Conservation (phyloP, 202 grass and related monocot species). For the Setaria viridis region DNA sequence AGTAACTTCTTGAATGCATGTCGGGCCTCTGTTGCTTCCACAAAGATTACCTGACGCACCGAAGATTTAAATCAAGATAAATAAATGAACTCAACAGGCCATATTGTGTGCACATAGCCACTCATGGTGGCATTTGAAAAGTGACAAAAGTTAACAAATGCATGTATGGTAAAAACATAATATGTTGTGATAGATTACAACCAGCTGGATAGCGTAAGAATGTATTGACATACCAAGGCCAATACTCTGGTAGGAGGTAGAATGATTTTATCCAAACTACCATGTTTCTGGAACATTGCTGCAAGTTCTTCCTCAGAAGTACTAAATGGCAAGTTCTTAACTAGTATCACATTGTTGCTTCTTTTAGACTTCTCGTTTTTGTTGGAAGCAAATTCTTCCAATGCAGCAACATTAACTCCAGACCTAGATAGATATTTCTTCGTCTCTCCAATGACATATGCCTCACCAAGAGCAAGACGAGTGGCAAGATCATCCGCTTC, state of each 20-base stretch:
- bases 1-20: conserved; percentile 83
- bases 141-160: neutral
- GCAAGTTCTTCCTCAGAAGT: conserved; percentile 84
- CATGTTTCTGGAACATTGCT: conserved; percentile 82
- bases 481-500: conserved; percentile 92
- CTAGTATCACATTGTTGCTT: conserved; percentile 93
- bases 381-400: conserved; percentile 86
- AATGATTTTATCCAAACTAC: conserved; percentile 86
- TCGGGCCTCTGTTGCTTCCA: conserved; percentile 85
- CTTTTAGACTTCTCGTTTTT: conserved; percentile 85
- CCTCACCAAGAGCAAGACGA: conserved; percentile 88
- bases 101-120: conserved; percentile 9
- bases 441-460: conserved; percentile 82
- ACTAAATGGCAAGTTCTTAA: conserved; percentile 94
- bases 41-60: conserved; percentile 76
- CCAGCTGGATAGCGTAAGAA: conserved; percentile 33
- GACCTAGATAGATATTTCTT: conserved; percentile 89
- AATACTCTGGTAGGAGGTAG: conserved; percentile 88
- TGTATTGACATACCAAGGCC: conserved; percentile 76
- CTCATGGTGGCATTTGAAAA: conserved; percentile 4
- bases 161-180: neutral
- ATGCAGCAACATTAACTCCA: conserved; percentile 76
- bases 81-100: conserved; percentile 14
- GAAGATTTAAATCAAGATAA: conserved; percentile 32
- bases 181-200: neutral